phyloP scores from a whole-genome alignment of 495 filamentous ascomycete species.

The Aspergillus nidulans region DNA sequence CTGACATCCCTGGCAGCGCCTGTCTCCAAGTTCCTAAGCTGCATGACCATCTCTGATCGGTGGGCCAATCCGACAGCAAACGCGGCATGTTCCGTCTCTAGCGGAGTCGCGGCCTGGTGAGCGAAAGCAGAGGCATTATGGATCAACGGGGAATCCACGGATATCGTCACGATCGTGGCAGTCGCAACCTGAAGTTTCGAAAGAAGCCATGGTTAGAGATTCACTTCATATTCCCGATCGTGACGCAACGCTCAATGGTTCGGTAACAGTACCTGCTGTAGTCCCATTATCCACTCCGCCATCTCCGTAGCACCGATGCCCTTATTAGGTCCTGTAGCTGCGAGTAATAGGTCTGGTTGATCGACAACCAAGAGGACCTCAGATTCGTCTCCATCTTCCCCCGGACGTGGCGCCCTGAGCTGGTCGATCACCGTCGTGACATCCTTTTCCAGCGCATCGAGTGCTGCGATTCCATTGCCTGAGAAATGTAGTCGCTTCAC shows the following conservation, averaged over 20 bases:
- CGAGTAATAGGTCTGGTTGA: constrained; percentile 48
- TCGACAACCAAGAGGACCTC: constrained; percentile 47
- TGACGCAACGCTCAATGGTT: not conserved
- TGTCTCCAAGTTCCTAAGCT: constrained; percentile 71
- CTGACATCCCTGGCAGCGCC: constrained; percentile 86
- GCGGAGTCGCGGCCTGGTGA: constrained; percentile 48
- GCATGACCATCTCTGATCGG: constrained; percentile 62
- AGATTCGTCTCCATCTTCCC: constrained; percentile 17
- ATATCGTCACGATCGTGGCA: constrained; percentile 60
- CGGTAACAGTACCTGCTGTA: constrained; percentile 45
- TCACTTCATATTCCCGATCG: not conserved
- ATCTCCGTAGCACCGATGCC: constrained; percentile 44
- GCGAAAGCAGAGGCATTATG: constrained; percentile 34
- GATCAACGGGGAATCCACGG: constrained; percentile 67
- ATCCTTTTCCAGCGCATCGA: constrained; percentile 37
- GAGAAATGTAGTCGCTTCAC: constrained; percentile 34
- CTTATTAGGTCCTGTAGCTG: constrained; percentile 35
- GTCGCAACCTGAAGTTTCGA: constrained; percentile 36
- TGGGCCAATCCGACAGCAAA: constrained; percentile 70
- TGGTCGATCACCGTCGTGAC: constrained; percentile 33
- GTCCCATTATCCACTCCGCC: constrained; percentile 39
- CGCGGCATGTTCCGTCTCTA: constrained; percentile 61
- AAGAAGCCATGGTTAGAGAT: constrained; percentile 1
- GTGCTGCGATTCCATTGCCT: constrained; percentile 29
- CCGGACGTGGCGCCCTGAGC: constrained; percentile 19